These are phyloP conservation scores for Herpetospermum pedunculosum DNA, from an alignment of 306 rosid genomes.

Conservation along the genomic window DNA sequence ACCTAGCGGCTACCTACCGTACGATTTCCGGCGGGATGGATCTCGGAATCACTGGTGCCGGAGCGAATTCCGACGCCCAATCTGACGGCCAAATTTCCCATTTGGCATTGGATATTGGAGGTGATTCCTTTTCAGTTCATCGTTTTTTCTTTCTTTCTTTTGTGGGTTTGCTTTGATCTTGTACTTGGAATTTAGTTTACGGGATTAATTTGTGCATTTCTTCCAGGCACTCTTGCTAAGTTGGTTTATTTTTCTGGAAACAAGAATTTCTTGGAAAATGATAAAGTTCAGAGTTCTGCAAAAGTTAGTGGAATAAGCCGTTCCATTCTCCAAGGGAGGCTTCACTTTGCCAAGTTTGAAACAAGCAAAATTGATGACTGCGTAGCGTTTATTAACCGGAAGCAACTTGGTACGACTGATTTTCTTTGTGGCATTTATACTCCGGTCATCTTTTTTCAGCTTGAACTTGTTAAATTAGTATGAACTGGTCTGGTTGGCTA, in stretches of 20 bases:
- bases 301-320: slow-evolving; percentile 16
- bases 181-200: not conserved
- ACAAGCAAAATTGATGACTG: slow-evolving; percentile 76
- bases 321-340: slow-evolving; percentile 55
- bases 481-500: not conserved
- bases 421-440: slow-evolving; percentile 8
- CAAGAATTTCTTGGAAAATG: slow-evolving; percentile 20
- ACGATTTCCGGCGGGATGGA: slow-evolving; percentile 32
- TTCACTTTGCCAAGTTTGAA: slow-evolving; percentile 71
- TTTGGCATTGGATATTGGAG: slow-evolving; percentile 86
- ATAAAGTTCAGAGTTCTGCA: slow-evolving; percentile 25
- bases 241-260: slow-evolving; percentile 66
- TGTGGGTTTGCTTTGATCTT: not conserved
- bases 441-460: not conserved
- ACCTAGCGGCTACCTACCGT: not conserved
- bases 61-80: slow-evolving; percentile 23
- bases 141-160: not conserved
- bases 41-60: slow-evolving; percentile 15
- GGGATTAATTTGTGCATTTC: not conserved
- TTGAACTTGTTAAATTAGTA: not conserved
- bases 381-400: slow-evolving; percentile 56
- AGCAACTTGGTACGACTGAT: slow-evolving; percentile 60
- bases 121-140: slow-evolving; percentile 19
- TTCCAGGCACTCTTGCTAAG: slow-evolving; percentile 71
- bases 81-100: slow-evolving; percentile 38